Percentiles rank a stretch among this genome's conserved stretches.
These are phyloP conservation scores for Acanthamoeba divionensis DNA, from an alignment of 208 protist genomes.

Conservation along the genomic window DNA sequence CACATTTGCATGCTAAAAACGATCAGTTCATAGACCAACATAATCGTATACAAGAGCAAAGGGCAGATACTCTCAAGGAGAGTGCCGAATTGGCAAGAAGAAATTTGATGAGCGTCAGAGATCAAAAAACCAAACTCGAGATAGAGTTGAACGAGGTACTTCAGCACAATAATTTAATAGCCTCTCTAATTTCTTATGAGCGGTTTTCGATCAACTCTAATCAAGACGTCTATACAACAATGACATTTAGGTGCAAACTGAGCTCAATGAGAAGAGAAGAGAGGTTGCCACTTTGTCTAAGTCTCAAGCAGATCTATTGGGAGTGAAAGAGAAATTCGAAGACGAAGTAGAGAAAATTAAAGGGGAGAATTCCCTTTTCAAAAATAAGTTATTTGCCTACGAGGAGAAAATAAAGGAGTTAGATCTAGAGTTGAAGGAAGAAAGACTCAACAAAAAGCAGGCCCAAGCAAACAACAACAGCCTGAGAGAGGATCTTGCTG, in stretches of 20 bases:
- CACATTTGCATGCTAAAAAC: conserved; percentile 39
- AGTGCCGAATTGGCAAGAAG: conserved; percentile 20
- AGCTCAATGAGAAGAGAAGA: background rate
- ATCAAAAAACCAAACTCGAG: conserved; percentile 44
- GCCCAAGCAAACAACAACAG: conserved; percentile 49
- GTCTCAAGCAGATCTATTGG: background rate
- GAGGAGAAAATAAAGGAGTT: conserved; percentile 17
- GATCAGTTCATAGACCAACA: conserved; percentile 37
- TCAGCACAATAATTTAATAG: too few relatives aligned
- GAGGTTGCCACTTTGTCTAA: background rate
- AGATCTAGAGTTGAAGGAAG: background rate
- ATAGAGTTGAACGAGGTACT: conserved; percentile 43
- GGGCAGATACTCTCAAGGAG: conserved; percentile 44
- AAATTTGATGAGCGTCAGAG: conserved; percentile 21
- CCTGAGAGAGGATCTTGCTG: conserved; percentile 15
- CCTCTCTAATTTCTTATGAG: too few relatives aligned
- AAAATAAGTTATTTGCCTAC: background rate
- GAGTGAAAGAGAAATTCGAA: background rate
- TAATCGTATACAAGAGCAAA: conserved; percentile 42
- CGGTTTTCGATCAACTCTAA: too few relatives aligned
- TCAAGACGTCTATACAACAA: too few relatives aligned
- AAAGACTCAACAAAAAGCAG: background rate
- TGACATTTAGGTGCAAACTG: too few relatives aligned
- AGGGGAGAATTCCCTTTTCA: background rate
- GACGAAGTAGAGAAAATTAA: conserved; percentile 14